phyloP scores from a whole-genome alignment of 2,329 filamentous ascomycete species.

The Aspergillus japonicus region DNA sequence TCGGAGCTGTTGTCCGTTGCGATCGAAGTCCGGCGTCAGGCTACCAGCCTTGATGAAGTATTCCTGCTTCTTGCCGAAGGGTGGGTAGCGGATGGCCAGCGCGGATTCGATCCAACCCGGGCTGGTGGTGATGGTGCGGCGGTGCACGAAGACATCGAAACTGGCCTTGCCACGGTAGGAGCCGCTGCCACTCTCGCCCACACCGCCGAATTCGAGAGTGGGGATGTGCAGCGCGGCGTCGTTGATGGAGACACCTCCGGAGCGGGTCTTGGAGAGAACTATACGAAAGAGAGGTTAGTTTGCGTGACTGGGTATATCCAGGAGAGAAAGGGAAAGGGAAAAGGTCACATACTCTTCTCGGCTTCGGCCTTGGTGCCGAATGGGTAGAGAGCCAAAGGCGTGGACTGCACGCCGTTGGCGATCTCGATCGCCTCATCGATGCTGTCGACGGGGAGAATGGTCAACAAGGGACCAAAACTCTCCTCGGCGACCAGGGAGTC shows the following conservation, averaged over 20 bases:
- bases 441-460: constrained; percentile 72
- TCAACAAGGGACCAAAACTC: constrained; percentile 89
- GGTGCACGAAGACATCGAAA: constrained; percentile 64
- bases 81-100: constrained; percentile 60
- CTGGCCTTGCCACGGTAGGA: constrained; percentile 73
- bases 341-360: constrained; percentile 59
- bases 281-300: constrained; percentile 7
- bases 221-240: constrained; percentile 69
- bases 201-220: constrained; percentile 76
- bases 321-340: too few relatives aligned
- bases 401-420: constrained; percentile 77
- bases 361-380: constrained; percentile 82
- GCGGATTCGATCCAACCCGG: constrained; percentile 61
- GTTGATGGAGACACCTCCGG: constrained; percentile 62
- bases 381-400: constrained; percentile 78
- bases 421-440: constrained; percentile 83
- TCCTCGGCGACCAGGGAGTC: constrained; percentile 81
- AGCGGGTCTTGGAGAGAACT: constrained; percentile 64
- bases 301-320: not conserved
- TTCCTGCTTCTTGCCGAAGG: constrained; percentile 57
- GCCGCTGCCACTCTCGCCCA: constrained; percentile 75
- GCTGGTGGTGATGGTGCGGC: constrained; percentile 57
- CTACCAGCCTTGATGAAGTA: constrained; percentile 52
- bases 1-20: constrained; percentile 49
- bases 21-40: constrained; percentile 60